These are phyloP conservation scores for Rhododendron vialii DNA, from an alignment of 148 eudicot species.

Conservation along the genomic window DNA sequence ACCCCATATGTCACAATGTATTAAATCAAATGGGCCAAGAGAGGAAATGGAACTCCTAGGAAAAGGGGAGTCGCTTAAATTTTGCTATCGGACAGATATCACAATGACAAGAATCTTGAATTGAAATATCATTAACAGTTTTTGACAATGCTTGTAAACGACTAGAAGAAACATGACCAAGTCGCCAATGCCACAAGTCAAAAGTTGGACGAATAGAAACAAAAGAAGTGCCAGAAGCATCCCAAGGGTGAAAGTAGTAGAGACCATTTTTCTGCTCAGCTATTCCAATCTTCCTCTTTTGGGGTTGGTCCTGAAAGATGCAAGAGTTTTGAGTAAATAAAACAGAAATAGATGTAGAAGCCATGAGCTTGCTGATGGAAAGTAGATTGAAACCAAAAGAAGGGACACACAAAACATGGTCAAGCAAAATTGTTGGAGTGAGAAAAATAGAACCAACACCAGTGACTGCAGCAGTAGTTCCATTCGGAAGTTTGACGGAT, in stretches of 20 bases:
- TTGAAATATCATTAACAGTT: neutral
- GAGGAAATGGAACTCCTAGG: neutral
- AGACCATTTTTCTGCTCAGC: neutral
- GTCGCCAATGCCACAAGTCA: neutral
- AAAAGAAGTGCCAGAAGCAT: neutral
- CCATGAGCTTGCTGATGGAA: neutral
- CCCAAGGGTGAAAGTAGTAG: neutral
- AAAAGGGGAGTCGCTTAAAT: neutral
- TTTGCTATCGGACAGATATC: conserved; percentile 7
- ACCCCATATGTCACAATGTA: conserved; percentile 7
- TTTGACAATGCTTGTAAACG: neutral
- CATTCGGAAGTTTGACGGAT: too few relatives aligned
- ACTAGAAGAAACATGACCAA: neutral
- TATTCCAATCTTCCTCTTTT: neutral
- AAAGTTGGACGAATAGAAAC: neutral
- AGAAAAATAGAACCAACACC: too few relatives aligned
- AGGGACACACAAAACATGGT: too few relatives aligned
- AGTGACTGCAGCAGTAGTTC: too few relatives aligned
- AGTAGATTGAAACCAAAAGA: too few relatives aligned
- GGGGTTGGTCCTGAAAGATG: neutral
- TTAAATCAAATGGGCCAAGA: neutral
- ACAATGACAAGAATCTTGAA: neutral
- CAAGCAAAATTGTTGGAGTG: too few relatives aligned
- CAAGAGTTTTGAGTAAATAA: neutral
- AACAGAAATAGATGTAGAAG: neutral